Conservation (phyloP, 2,329 filamentous ascomycete genomes). For the Knoxdaviesia proteae region DNA sequence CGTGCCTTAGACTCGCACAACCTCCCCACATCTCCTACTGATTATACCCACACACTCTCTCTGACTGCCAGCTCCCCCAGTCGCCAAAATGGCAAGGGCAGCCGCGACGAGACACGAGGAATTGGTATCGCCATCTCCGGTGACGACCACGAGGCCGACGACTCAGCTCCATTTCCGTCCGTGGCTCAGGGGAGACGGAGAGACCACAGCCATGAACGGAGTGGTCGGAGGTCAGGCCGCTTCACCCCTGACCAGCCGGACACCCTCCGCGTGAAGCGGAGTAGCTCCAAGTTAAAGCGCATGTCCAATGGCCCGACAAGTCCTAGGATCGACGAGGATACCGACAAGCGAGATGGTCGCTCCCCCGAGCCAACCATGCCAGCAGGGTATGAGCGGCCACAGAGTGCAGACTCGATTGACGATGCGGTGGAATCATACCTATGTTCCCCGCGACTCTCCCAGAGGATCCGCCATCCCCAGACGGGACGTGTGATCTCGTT, state of each 20-base stretch:
- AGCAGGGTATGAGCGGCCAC: constrained; percentile 48
- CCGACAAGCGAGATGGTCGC: constrained; percentile 5
- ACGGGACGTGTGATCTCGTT: constrained; percentile 82
- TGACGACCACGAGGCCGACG: constrained; percentile 23
- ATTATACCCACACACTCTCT: too few species aligned
- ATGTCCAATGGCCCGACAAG: constrained; percentile 25
- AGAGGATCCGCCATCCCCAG: constrained; percentile 69
- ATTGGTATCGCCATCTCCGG: constrained; percentile 7
- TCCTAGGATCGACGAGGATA: constrained; percentile 17
- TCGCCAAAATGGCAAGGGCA: too few species aligned
- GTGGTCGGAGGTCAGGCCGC: constrained; percentile 24
- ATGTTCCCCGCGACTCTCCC: constrained; percentile 62
- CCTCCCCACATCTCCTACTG: too few species aligned
- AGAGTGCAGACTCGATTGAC: constrained; percentile 71
- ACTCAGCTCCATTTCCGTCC: constrained; percentile 49
- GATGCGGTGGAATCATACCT: constrained; percentile 73
- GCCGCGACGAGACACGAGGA: too few species aligned
- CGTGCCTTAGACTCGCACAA: too few species aligned
- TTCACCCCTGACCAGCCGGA: constrained; percentile 26
- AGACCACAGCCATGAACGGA: constrained; percentile 25
- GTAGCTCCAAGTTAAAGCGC: constrained; percentile 36
- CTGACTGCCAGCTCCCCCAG: too few species aligned
- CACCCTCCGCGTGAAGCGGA: constrained; percentile 26
- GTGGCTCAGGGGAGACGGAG: constrained; percentile 39
- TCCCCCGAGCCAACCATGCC: constrained; percentile 14